Percentiles rank a stretch among this genome's conserved stretches.
Conservation (phyloP, 768 basidiomycete species). For the Hypsizygus marmoreus region DNA sequence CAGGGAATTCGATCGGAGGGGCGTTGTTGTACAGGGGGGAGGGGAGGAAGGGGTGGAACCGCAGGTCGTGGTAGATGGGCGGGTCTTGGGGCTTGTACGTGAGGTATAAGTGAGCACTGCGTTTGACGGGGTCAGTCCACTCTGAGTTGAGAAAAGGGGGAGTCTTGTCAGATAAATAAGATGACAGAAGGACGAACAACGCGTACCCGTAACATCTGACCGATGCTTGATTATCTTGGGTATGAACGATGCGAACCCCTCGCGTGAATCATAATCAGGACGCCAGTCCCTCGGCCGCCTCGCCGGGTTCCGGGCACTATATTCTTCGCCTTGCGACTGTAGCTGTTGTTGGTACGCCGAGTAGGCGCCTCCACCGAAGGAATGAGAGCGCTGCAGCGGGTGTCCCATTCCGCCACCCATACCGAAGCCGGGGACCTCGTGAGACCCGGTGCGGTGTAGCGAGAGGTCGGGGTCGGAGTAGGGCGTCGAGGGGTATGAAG, state of each 20-base stretch:
- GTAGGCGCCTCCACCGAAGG: conserved; percentile 1
- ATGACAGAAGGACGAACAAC: background rate
- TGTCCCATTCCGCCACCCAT: background rate
- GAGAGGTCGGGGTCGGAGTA: background rate
- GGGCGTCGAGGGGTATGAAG: background rate
- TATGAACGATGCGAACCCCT: conserved; percentile 26
- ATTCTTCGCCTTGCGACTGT: conserved; percentile 23
- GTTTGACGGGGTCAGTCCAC: conserved; percentile 29
- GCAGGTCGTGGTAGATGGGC: conserved; percentile 52
- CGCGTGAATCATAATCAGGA: conserved; percentile 36
- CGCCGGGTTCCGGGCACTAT: conserved; percentile 35
- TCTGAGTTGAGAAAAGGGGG: conserved; percentile 23
- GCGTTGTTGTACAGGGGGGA: no score
- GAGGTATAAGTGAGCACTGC: conserved; percentile 32
- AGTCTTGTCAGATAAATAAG: background rate
- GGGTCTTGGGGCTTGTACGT: conserved; percentile 29
- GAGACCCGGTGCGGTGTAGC: conserved; percentile 21
- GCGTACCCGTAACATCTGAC: conserved; percentile 36
- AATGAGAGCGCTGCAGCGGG: conserved; percentile 18
- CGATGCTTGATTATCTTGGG: conserved; percentile 27
- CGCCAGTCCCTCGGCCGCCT: conserved; percentile 46
- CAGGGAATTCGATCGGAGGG: conserved; percentile 42
- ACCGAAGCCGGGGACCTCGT: conserved; percentile 5
- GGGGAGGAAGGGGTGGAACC: conserved; percentile 34
- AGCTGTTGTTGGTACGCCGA: conserved; percentile 23